Conservation (phyloP, 2,329 filamentous ascomycete species). For the Fusarium burgessii region DNA sequence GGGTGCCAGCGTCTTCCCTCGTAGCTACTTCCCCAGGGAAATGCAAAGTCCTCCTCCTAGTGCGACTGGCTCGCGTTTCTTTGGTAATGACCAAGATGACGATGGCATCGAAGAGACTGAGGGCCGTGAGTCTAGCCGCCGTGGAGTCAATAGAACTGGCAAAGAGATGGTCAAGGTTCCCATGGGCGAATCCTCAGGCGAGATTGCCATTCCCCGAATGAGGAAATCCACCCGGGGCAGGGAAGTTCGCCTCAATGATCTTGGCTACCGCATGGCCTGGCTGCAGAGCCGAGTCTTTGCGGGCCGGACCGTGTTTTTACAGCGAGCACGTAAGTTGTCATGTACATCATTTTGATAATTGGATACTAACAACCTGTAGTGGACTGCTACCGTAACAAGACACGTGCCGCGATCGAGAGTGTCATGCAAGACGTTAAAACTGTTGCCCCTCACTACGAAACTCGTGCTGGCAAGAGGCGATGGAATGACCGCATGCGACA, state of each 20-base stretch:
- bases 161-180: constrained; percentile 70
- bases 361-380: constrained; percentile 63
- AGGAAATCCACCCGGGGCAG: constrained; percentile 77
- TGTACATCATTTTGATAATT: neutral
- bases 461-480: constrained; percentile 83
- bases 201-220: constrained; percentile 81
- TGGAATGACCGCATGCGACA: constrained; percentile 71
- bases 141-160: constrained; percentile 49
- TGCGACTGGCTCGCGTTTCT: constrained; percentile 79
- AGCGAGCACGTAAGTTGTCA: constrained; percentile 82
- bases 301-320: constrained; percentile 85
- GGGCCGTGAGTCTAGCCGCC: constrained; percentile 57
- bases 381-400: constrained; percentile 94
- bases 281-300: constrained; percentile 93
- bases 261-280: constrained; percentile 97
- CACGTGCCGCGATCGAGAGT: constrained; percentile 82
- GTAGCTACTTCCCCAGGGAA: constrained; percentile 91
- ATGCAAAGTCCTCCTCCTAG: constrained; percentile 89
- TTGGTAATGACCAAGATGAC: constrained; percentile 72
- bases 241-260: constrained; percentile 91
- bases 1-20: constrained; percentile 88
- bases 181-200: constrained; percentile 75
- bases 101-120: constrained; percentile 66
- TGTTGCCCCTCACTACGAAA: constrained; percentile 88
- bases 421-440: constrained; percentile 79